Base-by-base conservation (phyloP, 306 rosid species). In the apple (Malus domestica) region DNA sequence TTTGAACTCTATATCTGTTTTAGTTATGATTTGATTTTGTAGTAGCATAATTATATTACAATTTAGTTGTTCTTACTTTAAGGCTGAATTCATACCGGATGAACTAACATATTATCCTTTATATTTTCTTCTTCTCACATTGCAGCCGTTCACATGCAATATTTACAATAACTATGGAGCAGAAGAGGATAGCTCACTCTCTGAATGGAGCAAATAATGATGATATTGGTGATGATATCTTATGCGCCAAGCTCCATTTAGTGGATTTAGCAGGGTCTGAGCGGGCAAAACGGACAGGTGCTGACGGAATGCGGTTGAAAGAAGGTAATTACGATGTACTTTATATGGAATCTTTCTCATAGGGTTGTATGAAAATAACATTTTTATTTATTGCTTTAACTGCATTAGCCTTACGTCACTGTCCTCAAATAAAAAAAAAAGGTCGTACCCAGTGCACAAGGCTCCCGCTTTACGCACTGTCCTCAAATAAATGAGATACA, bases 191-290 rank as follows among this genome's bases (percentile, higher is more conserved):
- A 57, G 38, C 51, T 33, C 76, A 77, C n/a, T 58, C 44, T 23
- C 44, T 10, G 9, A 52, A 57, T 61, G 87, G 86, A 19, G 68
- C 76, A 84, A 16, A 59, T 45, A 75, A 74, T 67, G 91, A 85
- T 51, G 89, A 88, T 42, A 45, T 78, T 10, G 93, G 97, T 29
- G 96, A 90, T 73, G 98, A 92, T 35, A 91, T 95, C 59, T 76
- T 95, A 61, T 87, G 96, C 76, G 97, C 99, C 18, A 95, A 95
- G 69, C 84, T 95, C 22, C 99, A 95, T 79, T 62, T 95, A 76
- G 99, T 95, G 20, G 99, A 95, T 70, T 90, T 95, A 79, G 99
- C 98, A 76, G 99, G 99, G 82, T 95, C 99, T 44, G 99, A 95
- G 79, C 78, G 99, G 51, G 99, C 97, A 63, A 95, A 95, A 80